A percentile compares a stretch with the other conserved stretches of the same genome.
Evolutionary conservation across 2,329 filamentous ascomycete species (phyloP).

Genomic region (Colletotrichum incanum): DNA sequence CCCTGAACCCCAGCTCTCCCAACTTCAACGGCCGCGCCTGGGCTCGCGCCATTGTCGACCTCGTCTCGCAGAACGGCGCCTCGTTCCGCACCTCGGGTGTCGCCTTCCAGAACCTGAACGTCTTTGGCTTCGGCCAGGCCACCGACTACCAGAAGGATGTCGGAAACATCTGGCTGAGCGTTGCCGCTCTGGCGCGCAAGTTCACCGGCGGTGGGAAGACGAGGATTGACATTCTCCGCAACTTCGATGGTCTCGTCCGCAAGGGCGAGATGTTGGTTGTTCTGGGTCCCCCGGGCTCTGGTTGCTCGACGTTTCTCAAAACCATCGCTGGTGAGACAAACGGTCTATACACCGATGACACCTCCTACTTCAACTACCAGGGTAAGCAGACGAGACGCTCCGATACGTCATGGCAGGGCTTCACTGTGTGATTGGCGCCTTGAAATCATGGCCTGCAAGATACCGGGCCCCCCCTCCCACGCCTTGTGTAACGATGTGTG

Average conservation of each 20-base stretch:
- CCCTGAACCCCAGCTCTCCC: conserved; percentile 66
- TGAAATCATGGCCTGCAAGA: neutral
- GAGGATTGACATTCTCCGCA: conserved; percentile 78
- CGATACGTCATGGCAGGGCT: neutral
- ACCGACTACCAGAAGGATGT: conserved; percentile 82
- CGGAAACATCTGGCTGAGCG: conserved; percentile 72
- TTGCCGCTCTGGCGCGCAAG: conserved; percentile 60
- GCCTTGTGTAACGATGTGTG: conserved; percentile 4
- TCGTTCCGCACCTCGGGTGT: conserved; percentile 75
- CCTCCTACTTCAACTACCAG: conserved; percentile 87
- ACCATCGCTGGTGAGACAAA: conserved; percentile 87
- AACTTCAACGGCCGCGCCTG: conserved; percentile 71
- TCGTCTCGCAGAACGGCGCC: conserved; percentile 67
- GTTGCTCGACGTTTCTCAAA: conserved; percentile 89
- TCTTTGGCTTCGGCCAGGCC: conserved; percentile 76
- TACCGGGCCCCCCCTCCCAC: conserved; percentile 12
- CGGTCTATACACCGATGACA: conserved; percentile 80
- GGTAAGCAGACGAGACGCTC: conserved; percentile 59
- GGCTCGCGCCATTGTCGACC: conserved; percentile 72
- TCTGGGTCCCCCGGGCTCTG: conserved; percentile 79
- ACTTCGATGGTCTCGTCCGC: conserved; percentile 78
- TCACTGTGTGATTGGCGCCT: neutral
- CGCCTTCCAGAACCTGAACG: conserved; percentile 77
- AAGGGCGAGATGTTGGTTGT: conserved; percentile 84
- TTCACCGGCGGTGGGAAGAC: conserved; percentile 68